Base-by-base conservation (phyloP, 192 early-diverging fungal species). In the Backusella tarrabulga region DNA sequence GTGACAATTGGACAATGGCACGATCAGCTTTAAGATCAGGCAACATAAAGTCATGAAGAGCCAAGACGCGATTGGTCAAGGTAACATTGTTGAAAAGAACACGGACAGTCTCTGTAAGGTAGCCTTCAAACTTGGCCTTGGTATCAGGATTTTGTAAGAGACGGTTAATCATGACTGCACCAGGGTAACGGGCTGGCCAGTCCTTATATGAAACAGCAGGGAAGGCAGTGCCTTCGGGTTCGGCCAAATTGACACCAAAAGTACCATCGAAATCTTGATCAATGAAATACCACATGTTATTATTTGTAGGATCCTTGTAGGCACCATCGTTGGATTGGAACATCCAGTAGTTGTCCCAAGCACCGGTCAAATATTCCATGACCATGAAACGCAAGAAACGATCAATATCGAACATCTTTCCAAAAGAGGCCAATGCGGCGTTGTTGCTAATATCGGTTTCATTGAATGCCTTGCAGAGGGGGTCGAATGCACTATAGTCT, bases 331-430 rank as follows among this genome's bases (percentile, higher is more conserved):
- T 87, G 60, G 80, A 81, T 50, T 87, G 83, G 15, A 34, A 6
- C 76, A 77, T 77, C 86, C 86, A 87, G 78, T 87, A 87, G 21
- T 76, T 84, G 68, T 87, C 86, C 86, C 86, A 87, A 67, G 80
- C 50, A 41, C 81, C 86, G 36, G 83, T 80, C 5, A 87, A 69
- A 72, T 85, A 87, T 71, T 87, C 86, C 34, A 87, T 67, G 12
- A 87, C 83, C 83, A 87, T 87, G 67, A 81, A 83, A 26, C 86
- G 81, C 7, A 87, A 67, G 73, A 85, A 85, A 6, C 52, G 34
- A 34, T 87, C 86, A 2, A 75, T 23, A 68, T 85, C 83, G 41
- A 87, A 78, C 40, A 69, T 36, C 54, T 76, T 70, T 75, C 76
- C 46, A 68, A 87, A 72, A 35, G 71, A 52, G 17, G 69, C 78